Conservation (phyloP, 2,329 filamentous ascomycete genomes). For the Amylocarpus encephaloides region DNA sequence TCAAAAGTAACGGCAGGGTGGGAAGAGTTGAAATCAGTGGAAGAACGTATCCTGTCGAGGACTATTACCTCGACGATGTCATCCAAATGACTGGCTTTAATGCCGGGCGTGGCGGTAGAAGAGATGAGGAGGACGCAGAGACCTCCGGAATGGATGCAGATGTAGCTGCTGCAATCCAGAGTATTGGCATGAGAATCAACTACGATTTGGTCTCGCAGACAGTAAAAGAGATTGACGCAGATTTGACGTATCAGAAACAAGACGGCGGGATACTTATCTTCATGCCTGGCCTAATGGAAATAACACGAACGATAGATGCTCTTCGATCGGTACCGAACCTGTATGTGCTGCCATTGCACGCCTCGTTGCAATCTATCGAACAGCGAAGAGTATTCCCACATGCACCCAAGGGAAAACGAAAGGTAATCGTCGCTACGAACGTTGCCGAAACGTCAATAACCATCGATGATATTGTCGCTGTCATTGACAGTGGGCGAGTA, state of each 20-base stretch:
- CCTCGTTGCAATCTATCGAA: slow-evolving; percentile 80
- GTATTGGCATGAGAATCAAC: slow-evolving; percentile 78
- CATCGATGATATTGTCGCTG: slow-evolving; percentile 92
- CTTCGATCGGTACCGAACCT: slow-evolving; percentile 60
- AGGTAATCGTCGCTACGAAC: slow-evolving; percentile 92
- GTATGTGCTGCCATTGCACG: slow-evolving; percentile 82
- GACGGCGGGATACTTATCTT: slow-evolving; percentile 93
- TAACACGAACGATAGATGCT: slow-evolving; percentile 69
- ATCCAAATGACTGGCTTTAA: slow-evolving; percentile 72
- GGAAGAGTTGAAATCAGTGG: slow-evolving; percentile 82
- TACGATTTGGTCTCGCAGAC: slow-evolving; percentile 80
- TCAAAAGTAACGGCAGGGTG: slow-evolving; percentile 63
- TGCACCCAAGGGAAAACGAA: slow-evolving; percentile 73
- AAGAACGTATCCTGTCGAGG: slow-evolving; percentile 81
- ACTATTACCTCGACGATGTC: slow-evolving; percentile 86
- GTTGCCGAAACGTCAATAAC: slow-evolving; percentile 98
- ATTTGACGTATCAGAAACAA: slow-evolving; percentile 57
- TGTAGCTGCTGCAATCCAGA: slow-evolving; percentile 65
- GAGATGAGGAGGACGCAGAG: slow-evolving; percentile 38
- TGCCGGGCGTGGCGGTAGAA: slow-evolving; percentile 34
- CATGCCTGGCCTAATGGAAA: slow-evolving; percentile 85
- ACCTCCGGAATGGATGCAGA: slow-evolving; percentile 44
- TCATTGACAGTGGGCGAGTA: slow-evolving; percentile 90
- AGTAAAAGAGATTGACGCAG: slow-evolving; percentile 72
- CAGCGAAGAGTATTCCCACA: slow-evolving; percentile 80